Evolutionary conservation across 176 grass and related monocot species (phyloP).

Genomic region (Musa acuminata): DNA sequence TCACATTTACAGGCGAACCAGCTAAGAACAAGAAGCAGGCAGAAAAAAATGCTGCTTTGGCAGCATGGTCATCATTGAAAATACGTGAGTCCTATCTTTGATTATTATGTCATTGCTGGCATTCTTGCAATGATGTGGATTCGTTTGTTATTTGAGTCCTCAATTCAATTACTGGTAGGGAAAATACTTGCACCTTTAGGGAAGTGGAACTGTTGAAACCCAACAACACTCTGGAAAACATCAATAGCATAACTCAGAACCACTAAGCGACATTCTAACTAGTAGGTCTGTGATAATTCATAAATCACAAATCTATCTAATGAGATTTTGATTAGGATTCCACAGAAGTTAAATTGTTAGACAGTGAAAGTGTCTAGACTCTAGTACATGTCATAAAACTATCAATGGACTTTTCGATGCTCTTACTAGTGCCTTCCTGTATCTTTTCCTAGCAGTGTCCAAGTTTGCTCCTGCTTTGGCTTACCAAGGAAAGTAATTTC

Average conservation of each 20-base stretch:
- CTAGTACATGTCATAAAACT: no score
- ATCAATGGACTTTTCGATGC: no score
- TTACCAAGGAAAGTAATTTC: no score
- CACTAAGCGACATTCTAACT: not conserved
- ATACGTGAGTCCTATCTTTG: conserved; percentile 41
- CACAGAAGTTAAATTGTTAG: no score
- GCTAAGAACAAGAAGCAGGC: conserved; percentile 98
- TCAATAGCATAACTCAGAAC: not conserved
- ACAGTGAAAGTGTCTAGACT: no score
- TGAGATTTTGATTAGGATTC: no score
- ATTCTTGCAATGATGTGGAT: conserved; percentile 22
- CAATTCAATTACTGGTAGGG: not conserved
- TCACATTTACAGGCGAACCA: conserved; percentile 71
- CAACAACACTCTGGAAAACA: not conserved
- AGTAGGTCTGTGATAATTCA: no score
- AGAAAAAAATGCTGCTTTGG: conserved; percentile 89
- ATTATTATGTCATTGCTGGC: not conserved
- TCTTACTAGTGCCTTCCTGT: no score
- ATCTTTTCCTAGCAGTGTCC: no score
- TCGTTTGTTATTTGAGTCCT: not conserved
- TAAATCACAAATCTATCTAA: no score
- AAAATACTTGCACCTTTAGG: not conserved
- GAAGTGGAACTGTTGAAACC: not conserved
- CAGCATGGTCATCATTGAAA: conserved; percentile 83
- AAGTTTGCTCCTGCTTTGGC: no score